Percentiles rank a stretch among this genome's conserved stretches.
Evolutionary conservation across 352 stramenopile genomes (phyloP).

Genomic region (Salisapilia sapeloensis): DNA sequence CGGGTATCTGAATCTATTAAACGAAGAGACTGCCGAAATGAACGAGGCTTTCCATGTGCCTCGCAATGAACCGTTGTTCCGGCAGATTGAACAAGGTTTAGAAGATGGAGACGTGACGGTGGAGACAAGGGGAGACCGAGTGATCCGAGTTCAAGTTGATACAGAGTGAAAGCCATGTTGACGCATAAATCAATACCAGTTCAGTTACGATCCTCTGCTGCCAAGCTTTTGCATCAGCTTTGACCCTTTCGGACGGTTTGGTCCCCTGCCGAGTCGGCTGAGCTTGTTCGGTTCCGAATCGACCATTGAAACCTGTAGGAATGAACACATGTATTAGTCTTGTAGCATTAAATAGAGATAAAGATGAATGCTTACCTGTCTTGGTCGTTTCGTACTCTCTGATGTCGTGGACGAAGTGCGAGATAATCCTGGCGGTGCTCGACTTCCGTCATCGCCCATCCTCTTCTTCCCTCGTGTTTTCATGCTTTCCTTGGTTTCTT

Average conservation of each 20-base stretch:
- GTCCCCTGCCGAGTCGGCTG: conserved; percentile 17
- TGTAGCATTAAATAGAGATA: not conserved
- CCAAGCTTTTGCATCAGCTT: conserved; percentile 70
- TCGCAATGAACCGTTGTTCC: conserved; percentile 49
- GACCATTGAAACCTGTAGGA: conserved; percentile 10
- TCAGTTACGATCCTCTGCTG: conserved; percentile 4
- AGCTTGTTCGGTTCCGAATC: conserved; percentile 45
- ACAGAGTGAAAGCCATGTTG: no score
- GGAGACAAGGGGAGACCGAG: conserved; percentile 27
- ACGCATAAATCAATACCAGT: no score
- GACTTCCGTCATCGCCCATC: conserved; percentile 6
- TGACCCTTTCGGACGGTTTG: conserved; percentile 17
- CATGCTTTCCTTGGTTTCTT: conserved; percentile 34
- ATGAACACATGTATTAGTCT: not conserved
- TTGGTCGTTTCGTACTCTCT: conserved; percentile 29
- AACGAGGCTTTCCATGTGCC: conserved; percentile 46
- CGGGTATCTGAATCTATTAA: conserved; percentile 52
- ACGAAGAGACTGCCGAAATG: conserved; percentile 44
- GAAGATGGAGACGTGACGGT: conserved; percentile 37
- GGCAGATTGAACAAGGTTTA: conserved; percentile 47
- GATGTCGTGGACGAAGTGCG: conserved; percentile 7
- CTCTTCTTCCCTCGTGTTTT: conserved; percentile 3
- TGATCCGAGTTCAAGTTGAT: no score
- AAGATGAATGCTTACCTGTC: conserved; percentile 15
- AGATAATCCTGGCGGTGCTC: not conserved